Conservation (phyloP, 257 asterid genomes). For the Schizonepeta tenuifolia region DNA sequence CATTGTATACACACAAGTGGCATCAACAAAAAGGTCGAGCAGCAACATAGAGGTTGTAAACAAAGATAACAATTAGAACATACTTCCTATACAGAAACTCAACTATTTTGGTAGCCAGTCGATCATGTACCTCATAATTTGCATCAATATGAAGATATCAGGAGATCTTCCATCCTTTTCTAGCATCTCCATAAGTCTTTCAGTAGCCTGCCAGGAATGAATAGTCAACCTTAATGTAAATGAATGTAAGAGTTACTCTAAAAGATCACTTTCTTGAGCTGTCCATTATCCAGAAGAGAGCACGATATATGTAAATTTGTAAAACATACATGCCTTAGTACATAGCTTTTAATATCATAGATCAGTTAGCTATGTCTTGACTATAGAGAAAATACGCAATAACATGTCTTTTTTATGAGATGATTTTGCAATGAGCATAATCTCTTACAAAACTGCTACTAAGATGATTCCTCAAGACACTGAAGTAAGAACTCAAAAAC, state of each 20-base stretch:
- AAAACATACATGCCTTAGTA: slow-evolving; percentile 7
- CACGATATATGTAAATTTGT: not conserved
- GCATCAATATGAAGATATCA: slow-evolving; percentile 70
- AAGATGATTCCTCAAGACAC: slow-evolving; percentile 11
- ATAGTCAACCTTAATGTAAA: slow-evolving; percentile 31
- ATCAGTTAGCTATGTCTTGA: not conserved
- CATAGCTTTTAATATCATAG: not conserved
- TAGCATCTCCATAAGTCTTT: slow-evolving; percentile 72
- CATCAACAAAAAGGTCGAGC: slow-evolving; percentile 3
- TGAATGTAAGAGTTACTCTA: slow-evolving; percentile 24
- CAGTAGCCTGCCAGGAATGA: slow-evolving; percentile 66
- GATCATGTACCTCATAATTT: slow-evolving; percentile 73
- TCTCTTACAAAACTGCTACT: slow-evolving; percentile 2
- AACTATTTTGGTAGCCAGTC: slow-evolving; percentile 1
- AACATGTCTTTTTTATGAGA: not conserved
- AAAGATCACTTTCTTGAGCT: slow-evolving; percentile 18
- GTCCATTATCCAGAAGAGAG: not conserved
- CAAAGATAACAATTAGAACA: slow-evolving; percentile 8
- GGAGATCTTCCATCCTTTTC: slow-evolving; percentile 69
- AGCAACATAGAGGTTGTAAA: slow-evolving; percentile 7
- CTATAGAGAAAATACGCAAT: slow-evolving; percentile 1
- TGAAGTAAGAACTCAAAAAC: slow-evolving; percentile 15
- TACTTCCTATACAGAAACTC: not conserved
- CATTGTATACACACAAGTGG: not conserved
- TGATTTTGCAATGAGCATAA: slow-evolving; percentile 5